A percentile compares a stretch with the other conserved stretches of the same genome.
These are phyloP conservation scores for Agaricus sinodeliciosus DNA, from an alignment of 768 basidiomycete genomes.

Conservation along the genomic window DNA sequence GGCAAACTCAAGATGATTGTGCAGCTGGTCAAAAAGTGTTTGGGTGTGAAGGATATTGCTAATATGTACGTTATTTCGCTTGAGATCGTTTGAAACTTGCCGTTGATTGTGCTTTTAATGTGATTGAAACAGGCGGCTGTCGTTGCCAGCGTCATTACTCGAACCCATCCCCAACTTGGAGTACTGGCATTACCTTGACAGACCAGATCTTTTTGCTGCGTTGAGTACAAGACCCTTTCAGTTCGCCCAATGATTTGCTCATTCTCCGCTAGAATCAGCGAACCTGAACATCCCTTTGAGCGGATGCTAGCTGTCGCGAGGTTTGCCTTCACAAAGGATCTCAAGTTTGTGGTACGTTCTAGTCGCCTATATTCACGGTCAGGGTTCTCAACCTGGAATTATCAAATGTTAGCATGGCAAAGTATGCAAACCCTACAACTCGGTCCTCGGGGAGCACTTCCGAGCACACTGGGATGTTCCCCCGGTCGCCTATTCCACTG, in stretches of 20 bases:
- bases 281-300: slow-evolving; percentile 87
- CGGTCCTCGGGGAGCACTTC: slow-evolving; percentile 85
- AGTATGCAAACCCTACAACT: slow-evolving; percentile 91
- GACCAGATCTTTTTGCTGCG: slow-evolving; percentile 90
- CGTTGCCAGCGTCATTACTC: slow-evolving; percentile 85
- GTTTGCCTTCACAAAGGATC: slow-evolving; percentile 87
- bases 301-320: slow-evolving; percentile 90
- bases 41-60: slow-evolving; percentile 94
- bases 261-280: slow-evolving; percentile 65
- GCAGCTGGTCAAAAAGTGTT: slow-evolving; percentile 81
- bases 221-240: slow-evolving; percentile 33
- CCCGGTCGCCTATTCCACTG: slow-evolving; percentile 48
- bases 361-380: too few species aligned
- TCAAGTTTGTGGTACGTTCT: slow-evolving; percentile 77
- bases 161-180: slow-evolving; percentile 95
- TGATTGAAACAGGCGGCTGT: slow-evolving; percentile 62
- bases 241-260: slow-evolving; percentile 2
- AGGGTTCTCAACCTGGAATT: not conserved
- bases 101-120: not conserved
- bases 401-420: slow-evolving; percentile 61
- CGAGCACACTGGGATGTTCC: slow-evolving; percentile 81
- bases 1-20: slow-evolving; percentile 94
- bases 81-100: not conserved
- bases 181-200: slow-evolving; percentile 91
- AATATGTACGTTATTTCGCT: slow-evolving; percentile 60